Conservation (phyloP, 306 rosid genomes). For the Argentina anserina region DNA sequence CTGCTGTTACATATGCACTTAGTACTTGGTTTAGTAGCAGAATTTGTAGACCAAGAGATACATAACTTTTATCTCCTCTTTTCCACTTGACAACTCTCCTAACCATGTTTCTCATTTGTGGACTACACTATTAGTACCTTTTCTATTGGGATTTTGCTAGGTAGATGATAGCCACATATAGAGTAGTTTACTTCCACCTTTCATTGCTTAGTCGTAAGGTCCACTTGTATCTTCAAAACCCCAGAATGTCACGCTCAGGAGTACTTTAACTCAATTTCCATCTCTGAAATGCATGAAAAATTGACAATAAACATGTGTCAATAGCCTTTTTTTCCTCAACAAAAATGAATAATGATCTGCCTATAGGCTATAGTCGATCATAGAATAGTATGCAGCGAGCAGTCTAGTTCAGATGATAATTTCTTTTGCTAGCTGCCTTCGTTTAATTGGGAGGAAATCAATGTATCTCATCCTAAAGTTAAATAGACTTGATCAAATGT, state of each 20-base stretch:
- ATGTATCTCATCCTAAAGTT: not conserved
- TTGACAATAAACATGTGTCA: not conserved
- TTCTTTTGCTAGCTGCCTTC: not conserved
- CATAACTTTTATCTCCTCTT: slow-evolving; percentile 61
- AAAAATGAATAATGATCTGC: not conserved
- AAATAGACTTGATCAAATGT: not conserved
- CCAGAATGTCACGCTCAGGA: not conserved
- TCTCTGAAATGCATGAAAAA: not conserved
- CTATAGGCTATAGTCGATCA: not conserved
- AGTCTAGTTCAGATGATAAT: not conserved
- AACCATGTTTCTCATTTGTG: slow-evolving; percentile 27
- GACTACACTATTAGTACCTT: not conserved
- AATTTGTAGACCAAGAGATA: slow-evolving; percentile 41
- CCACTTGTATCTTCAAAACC: not conserved
- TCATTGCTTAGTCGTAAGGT: not conserved
- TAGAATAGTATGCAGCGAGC: not conserved
- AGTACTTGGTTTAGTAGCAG: not conserved
- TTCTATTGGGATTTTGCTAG: not conserved
- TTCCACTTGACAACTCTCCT: slow-evolving; percentile 59
- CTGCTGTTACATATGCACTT: not conserved
- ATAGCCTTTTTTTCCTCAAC: not conserved
- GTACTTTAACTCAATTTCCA: not conserved
- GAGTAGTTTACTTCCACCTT: not conserved
- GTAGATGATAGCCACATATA: slow-evolving; percentile 13
- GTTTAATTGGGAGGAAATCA: not conserved